Conservation (phyloP, 169 alveolate genomes). For the Eimeria acervulina region DNA sequence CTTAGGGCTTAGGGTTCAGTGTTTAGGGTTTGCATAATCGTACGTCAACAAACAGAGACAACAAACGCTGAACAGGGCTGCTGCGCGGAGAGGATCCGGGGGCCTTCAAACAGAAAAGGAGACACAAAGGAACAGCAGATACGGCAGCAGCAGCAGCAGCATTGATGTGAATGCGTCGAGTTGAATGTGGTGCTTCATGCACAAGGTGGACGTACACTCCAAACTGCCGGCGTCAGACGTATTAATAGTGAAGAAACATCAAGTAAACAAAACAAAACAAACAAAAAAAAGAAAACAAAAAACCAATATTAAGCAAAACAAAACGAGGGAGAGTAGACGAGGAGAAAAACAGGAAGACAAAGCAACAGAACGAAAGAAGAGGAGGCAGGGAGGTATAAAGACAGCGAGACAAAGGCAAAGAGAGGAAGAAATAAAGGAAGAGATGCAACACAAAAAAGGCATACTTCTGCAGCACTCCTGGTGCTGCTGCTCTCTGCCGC, state of each 20-base stretch:
- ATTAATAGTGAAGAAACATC: too few species aligned
- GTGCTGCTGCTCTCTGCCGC: neutral
- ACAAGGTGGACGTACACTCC: neutral
- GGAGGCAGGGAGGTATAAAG: too few species aligned
- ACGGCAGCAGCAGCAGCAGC: constrained; percentile 37
- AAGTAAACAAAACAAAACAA: neutral
- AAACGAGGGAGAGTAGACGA: too few species aligned
- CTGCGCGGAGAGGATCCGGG: neutral
- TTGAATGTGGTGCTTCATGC: neutral
- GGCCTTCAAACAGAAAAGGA: neutral
- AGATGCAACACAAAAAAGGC: neutral
- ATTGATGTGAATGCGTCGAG: neutral
- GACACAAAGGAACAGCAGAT: neutral
- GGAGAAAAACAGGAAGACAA: too few species aligned
- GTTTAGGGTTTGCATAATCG: constrained; percentile 5
- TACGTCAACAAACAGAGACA: constrained; percentile 22
- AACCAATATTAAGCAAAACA: too few species aligned
- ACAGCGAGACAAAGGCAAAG: neutral
- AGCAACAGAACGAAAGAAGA: too few species aligned
- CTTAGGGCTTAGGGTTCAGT: neutral
- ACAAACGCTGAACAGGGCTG: neutral
- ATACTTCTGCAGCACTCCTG: neutral
- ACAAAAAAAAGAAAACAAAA: neutral
- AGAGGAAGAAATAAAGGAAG: neutral
- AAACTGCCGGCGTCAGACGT: neutral